Conservation (phyloP, 345 rosid genomes). For the Camelina neglecta region DNA sequence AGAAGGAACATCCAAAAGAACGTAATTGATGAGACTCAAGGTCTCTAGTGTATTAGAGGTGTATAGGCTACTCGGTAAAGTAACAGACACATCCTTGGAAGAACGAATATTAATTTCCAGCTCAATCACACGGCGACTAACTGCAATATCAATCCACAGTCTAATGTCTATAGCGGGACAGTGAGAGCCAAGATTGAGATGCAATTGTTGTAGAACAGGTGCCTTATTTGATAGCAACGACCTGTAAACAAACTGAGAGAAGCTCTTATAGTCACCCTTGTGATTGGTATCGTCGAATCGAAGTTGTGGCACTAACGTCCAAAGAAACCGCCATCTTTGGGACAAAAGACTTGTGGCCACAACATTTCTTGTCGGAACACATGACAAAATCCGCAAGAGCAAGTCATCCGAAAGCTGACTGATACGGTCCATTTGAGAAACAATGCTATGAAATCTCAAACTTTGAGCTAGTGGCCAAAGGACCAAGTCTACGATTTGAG, state of each 20-base stretch:
- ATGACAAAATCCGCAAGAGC: constrained; percentile 27
- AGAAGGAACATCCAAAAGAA: constrained; percentile 14
- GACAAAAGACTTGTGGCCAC: constrained; percentile 27
- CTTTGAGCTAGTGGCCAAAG: background rate
- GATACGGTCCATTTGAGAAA: constrained; percentile 23
- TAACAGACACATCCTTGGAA: background rate
- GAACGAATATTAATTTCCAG: background rate
- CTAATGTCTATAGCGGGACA: constrained; percentile 5
- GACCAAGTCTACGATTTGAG: background rate
- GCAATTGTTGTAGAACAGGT: background rate
- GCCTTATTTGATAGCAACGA: constrained; percentile 26
- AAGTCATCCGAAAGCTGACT: constrained; percentile 24
- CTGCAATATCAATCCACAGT: constrained; percentile 24
- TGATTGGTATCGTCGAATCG: background rate
- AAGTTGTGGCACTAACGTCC: constrained; percentile 21
- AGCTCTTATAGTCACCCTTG: background rate
- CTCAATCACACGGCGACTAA: constrained; percentile 21
- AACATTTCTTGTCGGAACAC: constrained; percentile 7
- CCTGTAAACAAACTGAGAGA: constrained; percentile 31
- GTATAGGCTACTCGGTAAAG: constrained; percentile 21
- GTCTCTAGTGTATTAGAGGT: constrained; percentile 11
- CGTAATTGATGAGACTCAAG: background rate
- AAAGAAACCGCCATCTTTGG: constrained; percentile 33
- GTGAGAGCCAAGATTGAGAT: background rate
- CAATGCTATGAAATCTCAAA: background rate